Conservation (phyloP, 371 early-diverging fungal genomes). For the Neoconidiobolus thromboides region DNA sequence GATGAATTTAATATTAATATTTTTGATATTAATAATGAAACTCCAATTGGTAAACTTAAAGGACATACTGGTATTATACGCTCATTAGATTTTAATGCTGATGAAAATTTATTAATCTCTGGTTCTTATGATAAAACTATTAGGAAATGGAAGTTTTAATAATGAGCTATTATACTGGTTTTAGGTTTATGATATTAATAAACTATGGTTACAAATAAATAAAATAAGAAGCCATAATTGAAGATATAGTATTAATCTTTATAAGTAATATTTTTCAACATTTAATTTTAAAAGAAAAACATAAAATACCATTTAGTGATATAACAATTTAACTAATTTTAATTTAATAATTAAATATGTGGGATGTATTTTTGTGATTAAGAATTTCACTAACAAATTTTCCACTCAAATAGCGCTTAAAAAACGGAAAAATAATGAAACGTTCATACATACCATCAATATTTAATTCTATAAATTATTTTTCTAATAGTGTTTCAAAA, state of each 20-base stretch:
- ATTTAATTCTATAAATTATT: not conserved
- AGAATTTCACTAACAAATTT: too few relatives aligned
- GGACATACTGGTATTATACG: constrained; percentile 32
- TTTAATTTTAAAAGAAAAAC: too few relatives aligned
- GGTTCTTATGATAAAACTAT: constrained; percentile 31
- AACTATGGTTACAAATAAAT: not conserved
- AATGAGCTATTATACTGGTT: not conserved
- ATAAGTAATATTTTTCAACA: too few relatives aligned
- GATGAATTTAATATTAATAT: constrained; percentile 38
- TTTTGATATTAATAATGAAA: constrained; percentile 35
- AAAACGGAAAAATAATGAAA: not conserved
- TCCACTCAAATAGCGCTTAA: too few relatives aligned
- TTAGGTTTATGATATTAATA: not conserved
- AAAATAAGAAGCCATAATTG: not conserved
- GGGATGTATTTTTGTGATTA: too few relatives aligned
- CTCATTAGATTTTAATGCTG: constrained; percentile 17
- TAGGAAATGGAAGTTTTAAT: constrained; percentile 17
- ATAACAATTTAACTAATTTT: not conserved
- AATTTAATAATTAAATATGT: not conserved
- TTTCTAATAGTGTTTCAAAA: not conserved
- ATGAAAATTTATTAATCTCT: constrained; percentile 17
- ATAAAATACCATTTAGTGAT: not conserved
- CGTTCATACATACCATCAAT: not conserved
- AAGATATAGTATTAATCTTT: too few relatives aligned
- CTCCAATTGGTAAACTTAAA: constrained; percentile 19